A percentile compares a stretch with the other conserved stretches of the same genome.
phyloP scores from a whole-genome alignment of 441 rosid genomes.

The Macaranga tanarius region DNA sequence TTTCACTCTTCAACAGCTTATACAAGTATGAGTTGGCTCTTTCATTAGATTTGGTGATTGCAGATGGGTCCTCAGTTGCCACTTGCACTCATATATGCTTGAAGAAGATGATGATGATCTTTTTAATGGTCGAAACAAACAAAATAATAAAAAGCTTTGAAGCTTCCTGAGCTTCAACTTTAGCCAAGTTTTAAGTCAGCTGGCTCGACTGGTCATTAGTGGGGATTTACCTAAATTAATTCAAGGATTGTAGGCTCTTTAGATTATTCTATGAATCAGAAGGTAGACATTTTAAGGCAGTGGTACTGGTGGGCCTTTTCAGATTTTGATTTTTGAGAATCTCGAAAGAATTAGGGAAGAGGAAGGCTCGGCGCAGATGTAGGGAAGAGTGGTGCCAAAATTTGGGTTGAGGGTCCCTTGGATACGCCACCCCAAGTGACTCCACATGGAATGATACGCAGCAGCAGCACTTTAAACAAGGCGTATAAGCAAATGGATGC shows the following conservation, averaged over 20 bases:
- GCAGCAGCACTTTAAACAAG: too few species aligned
- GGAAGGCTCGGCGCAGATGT: slow-evolving; percentile 34
- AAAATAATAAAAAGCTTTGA: not conserved
- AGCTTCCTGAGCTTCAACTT: not conserved
- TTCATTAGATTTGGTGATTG: slow-evolving; percentile 29
- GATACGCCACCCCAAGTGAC: too few species aligned
- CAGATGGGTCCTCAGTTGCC: slow-evolving; percentile 19
- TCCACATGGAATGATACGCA: too few species aligned
- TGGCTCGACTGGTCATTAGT: not conserved
- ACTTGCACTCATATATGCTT: not conserved
- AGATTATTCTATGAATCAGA: not conserved
- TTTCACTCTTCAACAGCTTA: not conserved
- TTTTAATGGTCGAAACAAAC: not conserved
- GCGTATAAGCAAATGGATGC: too few species aligned
- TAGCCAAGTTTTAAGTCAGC: not conserved
- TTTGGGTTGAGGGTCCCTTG: not conserved
- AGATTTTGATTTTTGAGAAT: slow-evolving; percentile 17
- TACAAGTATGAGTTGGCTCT: slow-evolving; percentile 19
- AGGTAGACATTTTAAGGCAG: not conserved
- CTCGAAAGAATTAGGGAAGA: slow-evolving; percentile 2
- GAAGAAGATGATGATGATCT: not conserved
- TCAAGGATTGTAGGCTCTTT: not conserved
- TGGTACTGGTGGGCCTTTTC: slow-evolving; percentile 15
- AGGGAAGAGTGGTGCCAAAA: slow-evolving; percentile 24
- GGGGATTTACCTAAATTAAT: not conserved